phyloP scores from a whole-genome alignment of 441 rosid genomes.

The Erodium trifolium region DNA sequence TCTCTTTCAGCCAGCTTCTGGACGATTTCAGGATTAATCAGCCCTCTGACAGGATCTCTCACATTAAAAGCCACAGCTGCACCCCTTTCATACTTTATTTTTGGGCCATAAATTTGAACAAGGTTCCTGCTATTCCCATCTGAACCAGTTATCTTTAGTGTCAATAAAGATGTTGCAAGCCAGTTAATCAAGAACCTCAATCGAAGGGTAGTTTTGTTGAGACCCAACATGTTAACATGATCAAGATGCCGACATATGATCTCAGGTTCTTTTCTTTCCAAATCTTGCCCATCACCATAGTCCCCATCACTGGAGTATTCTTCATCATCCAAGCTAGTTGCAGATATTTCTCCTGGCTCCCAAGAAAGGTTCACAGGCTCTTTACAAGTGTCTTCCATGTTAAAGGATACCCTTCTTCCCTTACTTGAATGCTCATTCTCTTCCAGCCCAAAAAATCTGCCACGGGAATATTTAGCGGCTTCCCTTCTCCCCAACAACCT shows the following conservation, averaged over 20 bases:
- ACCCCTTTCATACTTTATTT: background rate
- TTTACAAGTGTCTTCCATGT: background rate
- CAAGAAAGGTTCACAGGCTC: background rate
- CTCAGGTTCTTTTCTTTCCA: background rate
- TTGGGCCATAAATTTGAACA: background rate
- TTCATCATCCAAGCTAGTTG: background rate
- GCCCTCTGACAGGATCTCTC: background rate
- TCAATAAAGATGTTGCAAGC: background rate
- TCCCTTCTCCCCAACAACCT: background rate
- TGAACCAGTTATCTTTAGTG: background rate
- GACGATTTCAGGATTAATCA: background rate
- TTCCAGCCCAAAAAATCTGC: background rate
- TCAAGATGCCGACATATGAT: background rate
- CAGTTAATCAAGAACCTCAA: background rate
- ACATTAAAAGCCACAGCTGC: background rate
- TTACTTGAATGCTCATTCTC: background rate
- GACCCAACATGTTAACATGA: background rate
- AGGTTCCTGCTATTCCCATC: background rate
- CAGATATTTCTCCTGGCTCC: background rate
- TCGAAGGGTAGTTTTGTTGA: background rate
- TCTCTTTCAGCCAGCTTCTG: background rate
- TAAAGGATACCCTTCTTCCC: background rate
- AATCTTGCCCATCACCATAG: background rate
- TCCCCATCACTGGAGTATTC: background rate
- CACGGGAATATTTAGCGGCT: background rate